Base-by-base conservation (phyloP, 495 filamentous ascomycete species). In the Penicillium egyptiacum region DNA sequence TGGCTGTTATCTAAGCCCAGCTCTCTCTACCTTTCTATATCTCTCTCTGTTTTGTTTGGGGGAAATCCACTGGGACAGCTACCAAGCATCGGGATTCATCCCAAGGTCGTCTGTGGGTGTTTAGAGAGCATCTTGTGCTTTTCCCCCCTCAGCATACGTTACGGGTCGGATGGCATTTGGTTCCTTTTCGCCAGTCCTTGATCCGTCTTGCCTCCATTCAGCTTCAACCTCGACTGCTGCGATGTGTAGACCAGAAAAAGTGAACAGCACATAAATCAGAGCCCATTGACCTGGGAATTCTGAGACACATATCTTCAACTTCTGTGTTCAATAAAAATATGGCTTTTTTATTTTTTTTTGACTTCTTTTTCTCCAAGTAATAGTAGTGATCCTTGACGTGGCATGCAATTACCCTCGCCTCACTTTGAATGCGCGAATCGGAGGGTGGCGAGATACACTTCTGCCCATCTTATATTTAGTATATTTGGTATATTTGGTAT, bases 151-250 rank as follows among this genome's bases (percentile, higher is more conserved):
- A 56, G 55, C 60, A 61, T 58, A 68, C 55, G 60, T 56, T 65
- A 31, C 64, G 66, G 66, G 60, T 64, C 64, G 66, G 66, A 62
- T 61, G 66, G 66, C 64, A 67, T 69, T 69, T 69, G 66, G 66
- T 69, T 69, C 66, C 66, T 69, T 69, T 69, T 69, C 64, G 64
- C 66, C 66, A 43, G 39, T 63, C 59, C 66, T 64, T 67, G 58
- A 66, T 55, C 51, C 57, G 43, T 56, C 57, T 58, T 56, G 53
- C 59, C 55, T 58, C 59, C 55, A 61, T 58, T 50, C 53, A 54
- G 57, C 35, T 50, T 59, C 53, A 50, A 51, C 55, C 48, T 58
- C 51, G 61, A 55, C 50, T 56, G 65, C 60, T 63, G 60, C 47
- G 58, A 61, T 64, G 63, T 5, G 55, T 42, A 64, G 66, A 64